phyloP scores from a whole-genome alignment of 2,329 filamentous ascomycete genomes.

The Chaetoscypha palmicola region DNA sequence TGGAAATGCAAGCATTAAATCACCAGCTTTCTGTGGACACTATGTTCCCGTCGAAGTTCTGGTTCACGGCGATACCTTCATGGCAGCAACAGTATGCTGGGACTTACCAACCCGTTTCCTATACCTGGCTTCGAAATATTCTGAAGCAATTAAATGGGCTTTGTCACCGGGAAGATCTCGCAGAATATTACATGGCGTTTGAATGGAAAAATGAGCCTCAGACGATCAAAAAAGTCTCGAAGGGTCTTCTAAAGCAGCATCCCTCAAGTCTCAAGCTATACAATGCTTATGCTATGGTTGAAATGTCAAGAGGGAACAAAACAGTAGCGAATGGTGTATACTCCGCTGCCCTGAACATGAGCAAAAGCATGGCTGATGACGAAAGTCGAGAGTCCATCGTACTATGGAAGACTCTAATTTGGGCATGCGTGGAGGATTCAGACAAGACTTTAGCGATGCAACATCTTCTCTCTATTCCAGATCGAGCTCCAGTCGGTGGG shows the following conservation, averaged over 20 bases:
- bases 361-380: constrained; percentile 32
- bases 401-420: constrained; percentile 28
- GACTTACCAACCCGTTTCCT: constrained; percentile 21
- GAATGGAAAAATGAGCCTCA: constrained; percentile 48
- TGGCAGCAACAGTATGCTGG: constrained; percentile 20
- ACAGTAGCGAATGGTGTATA: constrained; percentile 59
- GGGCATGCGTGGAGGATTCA: constrained; percentile 21
- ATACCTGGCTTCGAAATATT: constrained; percentile 42
- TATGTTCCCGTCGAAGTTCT: constrained; percentile 41
- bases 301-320: constrained; percentile 50
- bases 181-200: constrained; percentile 64
- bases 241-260: constrained; percentile 62
- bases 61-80: constrained; percentile 39
- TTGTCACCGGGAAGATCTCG: constrained; percentile 45
- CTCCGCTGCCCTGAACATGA: constrained; percentile 57
- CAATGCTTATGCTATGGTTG: constrained; percentile 70
- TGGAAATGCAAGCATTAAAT: constrained; percentile 9
- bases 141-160: constrained; percentile 50
- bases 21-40: constrained; percentile 39
- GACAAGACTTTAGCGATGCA: constrained; percentile 30
- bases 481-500: constrained; percentile 28
- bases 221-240: constrained; percentile 62
- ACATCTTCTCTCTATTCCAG: constrained; percentile 35
- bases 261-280: constrained; percentile 62
- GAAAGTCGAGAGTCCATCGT: constrained; percentile 29